These are phyloP conservation scores for Collybia mongolica DNA, from an alignment of 768 basidiomycete genomes.

Conservation along the genomic window DNA sequence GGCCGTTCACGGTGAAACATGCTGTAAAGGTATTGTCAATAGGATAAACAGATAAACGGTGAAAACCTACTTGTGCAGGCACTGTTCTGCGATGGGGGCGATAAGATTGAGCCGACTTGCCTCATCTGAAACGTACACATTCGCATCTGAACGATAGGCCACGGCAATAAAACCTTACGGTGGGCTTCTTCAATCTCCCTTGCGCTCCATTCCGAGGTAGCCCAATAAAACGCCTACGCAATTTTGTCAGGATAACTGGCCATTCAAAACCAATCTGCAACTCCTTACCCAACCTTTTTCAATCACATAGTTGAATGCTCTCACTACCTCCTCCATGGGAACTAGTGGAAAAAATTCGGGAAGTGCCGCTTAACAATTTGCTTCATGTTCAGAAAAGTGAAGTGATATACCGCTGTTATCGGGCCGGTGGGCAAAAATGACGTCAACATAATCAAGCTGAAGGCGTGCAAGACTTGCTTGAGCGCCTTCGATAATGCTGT, in stretches of 20 bases:
- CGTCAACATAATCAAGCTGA: conserved; percentile 68
- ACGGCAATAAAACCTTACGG: conserved; percentile 33
- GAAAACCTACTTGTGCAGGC: conserved; percentile 55
- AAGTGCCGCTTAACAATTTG: background rate
- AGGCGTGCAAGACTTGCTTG: conserved; percentile 62
- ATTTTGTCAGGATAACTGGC: conserved; percentile 12
- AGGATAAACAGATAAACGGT: background rate
- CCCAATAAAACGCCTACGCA: conserved; percentile 53
- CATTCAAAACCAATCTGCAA: no score
- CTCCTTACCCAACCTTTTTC: conserved; percentile 56
- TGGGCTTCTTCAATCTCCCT: conserved; percentile 65
- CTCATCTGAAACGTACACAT: conserved; percentile 41
- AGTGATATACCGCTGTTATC: conserved; percentile 46
- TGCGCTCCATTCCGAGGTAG: conserved; percentile 78
- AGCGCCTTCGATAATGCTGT: conserved; percentile 68
- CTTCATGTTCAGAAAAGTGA: background rate
- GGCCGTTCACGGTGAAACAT: conserved; percentile 76
- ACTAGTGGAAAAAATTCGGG: conserved; percentile 24
- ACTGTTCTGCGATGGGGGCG: conserved; percentile 73
- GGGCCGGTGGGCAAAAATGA: conserved; percentile 64
- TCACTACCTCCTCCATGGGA: conserved; percentile 71
- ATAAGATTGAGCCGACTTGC: conserved; percentile 64
- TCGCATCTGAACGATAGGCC: background rate
- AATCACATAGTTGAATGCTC: conserved; percentile 75
- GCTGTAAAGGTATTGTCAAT: conserved; percentile 28